A percentile compares a stretch with the other conserved stretches of the same genome.
phyloP scores from a whole-genome alignment of 306 rosid species.

The Sicyos edulis region DNA sequence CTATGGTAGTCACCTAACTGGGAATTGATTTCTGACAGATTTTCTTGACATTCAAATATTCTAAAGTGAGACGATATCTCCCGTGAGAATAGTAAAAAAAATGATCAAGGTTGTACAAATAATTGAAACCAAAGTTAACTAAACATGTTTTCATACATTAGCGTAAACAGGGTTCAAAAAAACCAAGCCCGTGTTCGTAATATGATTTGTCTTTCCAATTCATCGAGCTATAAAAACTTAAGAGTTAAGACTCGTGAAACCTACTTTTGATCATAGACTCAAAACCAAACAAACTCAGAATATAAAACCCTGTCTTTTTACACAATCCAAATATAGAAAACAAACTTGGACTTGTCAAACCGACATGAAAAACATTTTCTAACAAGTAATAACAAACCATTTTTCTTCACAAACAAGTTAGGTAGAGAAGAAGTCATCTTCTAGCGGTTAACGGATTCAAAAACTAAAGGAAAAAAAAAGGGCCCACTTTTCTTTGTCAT shows the following conservation, averaged over 20 bases:
- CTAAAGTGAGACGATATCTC: too few species aligned
- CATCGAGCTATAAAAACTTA: neutral
- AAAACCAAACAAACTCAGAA: neutral
- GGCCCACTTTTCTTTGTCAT: slow-evolving; percentile 9
- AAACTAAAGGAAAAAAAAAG: neutral
- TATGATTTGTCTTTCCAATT: neutral
- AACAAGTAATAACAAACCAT: neutral
- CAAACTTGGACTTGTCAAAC: neutral
- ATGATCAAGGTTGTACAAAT: too few species aligned
- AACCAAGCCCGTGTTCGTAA: neutral
- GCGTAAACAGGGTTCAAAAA: neutral
- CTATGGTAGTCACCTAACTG: too few species aligned
- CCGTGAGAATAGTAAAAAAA: too few species aligned
- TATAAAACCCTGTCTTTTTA: neutral
- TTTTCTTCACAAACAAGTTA: neutral
- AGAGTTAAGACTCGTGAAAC: neutral
- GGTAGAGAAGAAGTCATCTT: neutral
- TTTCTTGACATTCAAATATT: too few species aligned
- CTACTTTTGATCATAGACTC: neutral
- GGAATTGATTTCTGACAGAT: too few species aligned
- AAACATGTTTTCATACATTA: neutral
- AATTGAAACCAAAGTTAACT: too few species aligned
- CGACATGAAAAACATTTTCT: neutral
- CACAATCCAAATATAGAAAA: neutral
- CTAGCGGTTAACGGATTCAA: neutral